These are phyloP conservation scores for Picochlorum sp. DNA, from an alignment of 139 green algal species.

Conservation along the genomic window DNA sequence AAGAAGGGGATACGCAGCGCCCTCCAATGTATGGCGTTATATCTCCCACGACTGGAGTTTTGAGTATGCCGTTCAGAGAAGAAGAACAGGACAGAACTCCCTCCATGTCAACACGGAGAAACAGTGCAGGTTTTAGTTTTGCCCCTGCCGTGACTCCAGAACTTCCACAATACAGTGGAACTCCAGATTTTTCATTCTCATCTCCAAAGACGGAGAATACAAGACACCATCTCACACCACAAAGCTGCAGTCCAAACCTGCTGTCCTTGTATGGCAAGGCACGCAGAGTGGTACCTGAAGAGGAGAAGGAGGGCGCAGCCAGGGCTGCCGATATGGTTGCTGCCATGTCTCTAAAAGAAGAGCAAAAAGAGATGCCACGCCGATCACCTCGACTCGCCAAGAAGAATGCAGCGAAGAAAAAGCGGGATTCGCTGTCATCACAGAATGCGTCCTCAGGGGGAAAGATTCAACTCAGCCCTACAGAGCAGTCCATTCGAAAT, in stretches of 20 bases:
- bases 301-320: not conserved
- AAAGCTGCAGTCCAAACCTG: not conserved
- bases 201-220: not conserved
- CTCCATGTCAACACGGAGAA: no score
- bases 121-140: no score
- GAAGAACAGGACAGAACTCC: conserved; percentile 1
- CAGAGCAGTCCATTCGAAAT: conserved; percentile 22
- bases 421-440: not conserved
- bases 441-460: not conserved
- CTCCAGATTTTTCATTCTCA: not conserved
- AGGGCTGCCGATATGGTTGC: not conserved
- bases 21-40: conserved; percentile 1
- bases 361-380: not conserved
- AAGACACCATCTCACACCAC: not conserved
- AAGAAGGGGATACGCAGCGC: not conserved
- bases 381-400: not conserved
- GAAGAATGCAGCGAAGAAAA: not conserved
- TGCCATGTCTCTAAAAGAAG: not conserved
- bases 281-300: not conserved
- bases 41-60: not conserved
- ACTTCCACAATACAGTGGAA: not conserved
- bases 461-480: conserved; percentile 23
- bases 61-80: not conserved
- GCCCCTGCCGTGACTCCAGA: conserved; percentile 8
- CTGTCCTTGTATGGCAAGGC: not conserved